Percentiles rank a stretch among this genome's conserved stretches.
Evolutionary conservation across 2,329 filamentous ascomycete species (phyloP).

Genomic region (Neocatenulostroma microsporum): DNA sequence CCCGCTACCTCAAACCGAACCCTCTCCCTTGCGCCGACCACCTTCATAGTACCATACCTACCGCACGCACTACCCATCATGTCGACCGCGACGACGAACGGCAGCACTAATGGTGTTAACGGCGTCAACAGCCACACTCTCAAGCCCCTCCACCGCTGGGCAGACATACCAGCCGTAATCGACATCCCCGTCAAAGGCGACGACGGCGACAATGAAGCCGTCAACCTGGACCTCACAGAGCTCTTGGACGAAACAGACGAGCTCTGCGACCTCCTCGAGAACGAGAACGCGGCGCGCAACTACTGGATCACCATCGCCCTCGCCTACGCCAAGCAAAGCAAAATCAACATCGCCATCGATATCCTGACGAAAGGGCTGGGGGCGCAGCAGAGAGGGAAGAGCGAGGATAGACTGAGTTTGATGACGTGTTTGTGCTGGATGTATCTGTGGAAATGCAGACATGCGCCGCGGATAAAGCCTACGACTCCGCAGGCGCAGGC

Average conservation of each 20-base stretch:
- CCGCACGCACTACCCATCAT: no score
- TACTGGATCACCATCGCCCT: constrained; percentile 98
- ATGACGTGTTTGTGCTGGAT: constrained; percentile 84
- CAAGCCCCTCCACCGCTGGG: constrained; percentile 44
- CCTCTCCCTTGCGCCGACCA: no score
- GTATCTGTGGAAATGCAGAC: constrained; percentile 79
- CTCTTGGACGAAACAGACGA: constrained; percentile 87
- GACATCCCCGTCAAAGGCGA: constrained; percentile 57
- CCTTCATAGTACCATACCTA: no score
- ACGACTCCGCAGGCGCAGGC: no score
- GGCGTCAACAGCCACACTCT: constrained; percentile 42
- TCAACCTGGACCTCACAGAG: constrained; percentile 88
- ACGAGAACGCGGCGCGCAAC: constrained; percentile 80
- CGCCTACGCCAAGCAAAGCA: constrained; percentile 92
- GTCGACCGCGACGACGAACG: constrained; percentile 44
- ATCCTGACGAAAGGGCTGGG: constrained; percentile 65
- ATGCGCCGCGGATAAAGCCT: constrained; percentile 60
- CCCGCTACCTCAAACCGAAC: no score
- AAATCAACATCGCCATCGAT: constrained; percentile 73
- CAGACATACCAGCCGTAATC: constrained; percentile 55
- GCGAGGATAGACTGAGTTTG: constrained; percentile 77
- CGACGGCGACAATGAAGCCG: constrained; percentile 60
- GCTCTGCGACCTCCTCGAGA: constrained; percentile 88
- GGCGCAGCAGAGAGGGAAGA: constrained; percentile 55
- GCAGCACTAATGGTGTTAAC: constrained; percentile 42